Evolutionary conservation across 208 protist genomes (phyloP), one percentile per base, ranked within the genome.

Genomic region (Leishmania lainsoni): DNA sequence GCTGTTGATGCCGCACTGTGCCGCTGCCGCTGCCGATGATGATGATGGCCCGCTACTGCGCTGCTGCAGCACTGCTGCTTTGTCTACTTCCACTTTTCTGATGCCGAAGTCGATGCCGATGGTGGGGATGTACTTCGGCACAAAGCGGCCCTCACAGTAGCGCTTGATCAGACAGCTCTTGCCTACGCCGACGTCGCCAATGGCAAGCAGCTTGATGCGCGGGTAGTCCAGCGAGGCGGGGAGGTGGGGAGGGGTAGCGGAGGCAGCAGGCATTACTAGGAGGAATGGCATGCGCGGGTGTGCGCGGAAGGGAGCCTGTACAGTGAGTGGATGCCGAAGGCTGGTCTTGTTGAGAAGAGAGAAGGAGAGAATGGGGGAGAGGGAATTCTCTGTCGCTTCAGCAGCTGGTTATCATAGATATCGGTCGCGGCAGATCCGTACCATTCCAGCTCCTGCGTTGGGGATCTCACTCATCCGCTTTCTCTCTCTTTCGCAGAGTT

Each of bases 101-200:
- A 99, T 98, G 56, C 98, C 98, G 75, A 98, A 99, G 89, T 99
- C 98, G 73, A 99, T 96, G 82, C 98, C 98, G 75, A 99, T 99
- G 59, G 98, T 99, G 26, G 95, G 89, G 59, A 99, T 96, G 89
- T 99, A 99, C 83, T 98, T 98, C 29, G 86, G 61, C 8, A 99
- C 92, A 79, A 99, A 99, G 80, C 98, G 88, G 10, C 93, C 93
- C 84, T 99, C 98, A 84, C 98, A 99, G 85, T 97, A 99, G 6
- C 97, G 93, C 86, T 99, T 99, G 49, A 99, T 98, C 12, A 99
- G 63, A 77, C 98, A 99, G 73, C 92, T 98, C 88, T 99, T 99
- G 39, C 98, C 98, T 0, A 95, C 91, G 45, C 92, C 91, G 22
- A 86, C 81, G 51, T 97, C 89, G 12, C 98, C 98, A 52, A 99